Conservation (phyloP, 176 grass and related monocot genomes). For the Musa beccarii region DNA sequence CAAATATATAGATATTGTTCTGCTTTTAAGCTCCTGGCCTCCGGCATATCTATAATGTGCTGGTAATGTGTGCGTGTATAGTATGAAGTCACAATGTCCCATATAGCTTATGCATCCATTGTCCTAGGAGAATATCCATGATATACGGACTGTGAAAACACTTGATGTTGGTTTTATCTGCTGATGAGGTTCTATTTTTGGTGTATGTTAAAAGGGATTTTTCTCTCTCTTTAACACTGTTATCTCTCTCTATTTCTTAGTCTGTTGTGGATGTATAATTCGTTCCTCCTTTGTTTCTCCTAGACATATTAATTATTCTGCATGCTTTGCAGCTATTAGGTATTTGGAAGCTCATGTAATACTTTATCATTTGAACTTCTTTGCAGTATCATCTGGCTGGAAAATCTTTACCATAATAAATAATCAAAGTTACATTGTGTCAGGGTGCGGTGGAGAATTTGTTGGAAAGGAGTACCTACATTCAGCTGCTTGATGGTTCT, state of each 20-base stretch:
- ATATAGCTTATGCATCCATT: not conserved
- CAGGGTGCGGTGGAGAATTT: slow-evolving; percentile 93
- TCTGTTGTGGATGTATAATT: not conserved
- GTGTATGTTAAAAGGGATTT: not conserved
- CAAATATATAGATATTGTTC: not conserved
- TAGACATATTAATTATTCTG: not conserved
- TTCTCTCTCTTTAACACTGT: not conserved
- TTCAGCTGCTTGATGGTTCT: slow-evolving; percentile 81
- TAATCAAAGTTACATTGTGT: slow-evolving; percentile 19
- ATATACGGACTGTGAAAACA: not conserved
- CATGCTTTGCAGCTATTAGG: not conserved
- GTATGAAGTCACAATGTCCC: not conserved
- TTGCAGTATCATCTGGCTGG: too few species aligned
- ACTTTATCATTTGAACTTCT: not conserved
- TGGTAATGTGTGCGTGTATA: not conserved
- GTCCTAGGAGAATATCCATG: not conserved
- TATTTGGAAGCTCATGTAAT: not conserved
- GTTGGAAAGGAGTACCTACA: slow-evolving; percentile 62
- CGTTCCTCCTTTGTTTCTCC: not conserved
- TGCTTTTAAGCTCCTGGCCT: not conserved
- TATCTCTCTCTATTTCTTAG: not conserved
- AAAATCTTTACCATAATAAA: not conserved
- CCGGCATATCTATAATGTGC: not conserved
- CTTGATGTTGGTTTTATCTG: not conserved
- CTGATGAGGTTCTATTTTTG: not conserved